Conservation (phyloP, 805 yeast genomes). For the Candida argentea region DNA sequence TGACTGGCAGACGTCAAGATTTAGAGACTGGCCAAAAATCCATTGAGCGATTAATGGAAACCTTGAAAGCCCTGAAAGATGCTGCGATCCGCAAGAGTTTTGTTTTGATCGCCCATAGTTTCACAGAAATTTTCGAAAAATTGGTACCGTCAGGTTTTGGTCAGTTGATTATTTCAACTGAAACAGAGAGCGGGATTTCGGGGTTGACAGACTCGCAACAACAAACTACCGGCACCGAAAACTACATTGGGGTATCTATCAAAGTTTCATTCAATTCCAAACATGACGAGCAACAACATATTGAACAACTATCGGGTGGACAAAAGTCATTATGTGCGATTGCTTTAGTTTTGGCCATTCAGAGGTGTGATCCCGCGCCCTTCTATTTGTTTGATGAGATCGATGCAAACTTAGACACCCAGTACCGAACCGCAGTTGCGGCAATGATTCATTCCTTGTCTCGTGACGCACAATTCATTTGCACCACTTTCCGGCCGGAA, state of each 20-base stretch:
- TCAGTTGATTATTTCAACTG: slow-evolving; percentile 51
- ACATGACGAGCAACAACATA: slow-evolving; percentile 72
- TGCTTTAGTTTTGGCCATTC: slow-evolving; percentile 87
- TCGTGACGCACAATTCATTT: slow-evolving; percentile 73
- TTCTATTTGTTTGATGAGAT: slow-evolving; percentile 93
- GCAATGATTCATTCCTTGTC: slow-evolving; percentile 58
- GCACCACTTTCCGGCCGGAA: slow-evolving; percentile 94
- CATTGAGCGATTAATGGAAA: slow-evolving; percentile 60
- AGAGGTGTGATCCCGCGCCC: slow-evolving; percentile 93
- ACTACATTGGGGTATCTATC: slow-evolving; percentile 74
- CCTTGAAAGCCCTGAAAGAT: slow-evolving; percentile 68
- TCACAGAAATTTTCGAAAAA: slow-evolving; percentile 63
- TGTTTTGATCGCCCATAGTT: slow-evolving; percentile 62
- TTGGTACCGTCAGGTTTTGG: slow-evolving; percentile 84
- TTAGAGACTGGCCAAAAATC: slow-evolving; percentile 61
- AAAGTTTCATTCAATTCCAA: slow-evolving; percentile 84
- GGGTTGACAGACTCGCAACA: slow-evolving; percentile 3
- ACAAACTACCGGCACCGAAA: slow-evolving; percentile 28
- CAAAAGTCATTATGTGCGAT: slow-evolving; percentile 96
- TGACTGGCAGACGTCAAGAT: slow-evolving; percentile 56
- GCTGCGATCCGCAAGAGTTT: slow-evolving; percentile 76
- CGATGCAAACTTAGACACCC: slow-evolving; percentile 92
- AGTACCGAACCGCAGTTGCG: slow-evolving; percentile 84
- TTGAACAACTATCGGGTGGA: slow-evolving; percentile 93
- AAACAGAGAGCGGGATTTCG: slow-evolving; percentile 5